phyloP scores from a whole-genome alignment of 306 rosid species.

The Quercus dentata region DNA sequence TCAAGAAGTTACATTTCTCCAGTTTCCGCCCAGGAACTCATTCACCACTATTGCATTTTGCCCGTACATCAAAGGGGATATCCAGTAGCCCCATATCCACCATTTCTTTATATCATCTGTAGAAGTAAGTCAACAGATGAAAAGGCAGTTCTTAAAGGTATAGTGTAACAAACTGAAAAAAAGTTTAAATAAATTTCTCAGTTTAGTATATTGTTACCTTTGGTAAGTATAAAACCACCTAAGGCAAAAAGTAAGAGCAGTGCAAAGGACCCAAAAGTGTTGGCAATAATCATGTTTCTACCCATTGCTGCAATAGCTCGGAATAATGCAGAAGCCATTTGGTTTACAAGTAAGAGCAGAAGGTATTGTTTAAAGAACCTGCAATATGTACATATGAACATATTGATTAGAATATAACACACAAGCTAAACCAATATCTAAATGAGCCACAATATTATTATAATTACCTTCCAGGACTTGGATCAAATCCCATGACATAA shows the following conservation, averaged over 20 bases:
- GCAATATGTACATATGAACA: background rate
- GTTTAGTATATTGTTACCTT: background rate
- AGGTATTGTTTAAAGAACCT: slow-evolving; percentile 42
- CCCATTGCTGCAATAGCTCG: slow-evolving; percentile 17
- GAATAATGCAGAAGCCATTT: slow-evolving; percentile 37
- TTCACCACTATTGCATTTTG: slow-evolving; percentile 36
- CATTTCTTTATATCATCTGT: slow-evolving; percentile 31
- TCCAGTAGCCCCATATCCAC: slow-evolving; percentile 53
- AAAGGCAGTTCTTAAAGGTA: background rate
- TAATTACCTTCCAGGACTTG: slow-evolving; percentile 26
- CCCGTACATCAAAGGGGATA: slow-evolving; percentile 38
- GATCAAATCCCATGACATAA: slow-evolving; percentile 44
- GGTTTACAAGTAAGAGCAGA: slow-evolving; percentile 27
- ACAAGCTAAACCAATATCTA: background rate
- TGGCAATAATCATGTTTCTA: slow-evolving; percentile 7
- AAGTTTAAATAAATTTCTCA: background rate
- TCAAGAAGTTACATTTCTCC: slow-evolving; percentile 31
- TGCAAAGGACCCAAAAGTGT: slow-evolving; percentile 29
- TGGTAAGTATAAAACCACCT: slow-evolving; percentile 14
- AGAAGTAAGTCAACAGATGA: background rate
- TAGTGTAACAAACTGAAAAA: background rate
- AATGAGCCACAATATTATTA: background rate
- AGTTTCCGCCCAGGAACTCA: slow-evolving; percentile 35
- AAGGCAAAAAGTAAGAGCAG: slow-evolving; percentile 21
- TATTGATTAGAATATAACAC: background rate